A percentile compares a stretch with the other conserved stretches of the same genome.
Evolutionary conservation across 202 grass and related monocot genomes (phyloP).

Genomic region (Schoenoplectus triqueter): DNA sequence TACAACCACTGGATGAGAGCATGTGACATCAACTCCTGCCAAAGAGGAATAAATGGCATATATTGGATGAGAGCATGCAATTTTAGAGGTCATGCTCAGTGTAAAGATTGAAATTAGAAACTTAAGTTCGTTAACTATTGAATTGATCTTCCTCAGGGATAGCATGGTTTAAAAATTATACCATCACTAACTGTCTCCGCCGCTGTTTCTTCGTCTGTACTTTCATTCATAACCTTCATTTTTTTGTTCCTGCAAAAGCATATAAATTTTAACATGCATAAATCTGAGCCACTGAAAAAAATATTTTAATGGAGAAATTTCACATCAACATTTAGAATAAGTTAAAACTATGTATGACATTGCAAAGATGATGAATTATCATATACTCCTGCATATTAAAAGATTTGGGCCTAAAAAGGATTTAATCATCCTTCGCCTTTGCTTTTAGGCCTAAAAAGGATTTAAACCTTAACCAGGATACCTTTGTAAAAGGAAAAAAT

Average conservation of each 20-base stretch:
- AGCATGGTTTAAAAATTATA: not conserved
- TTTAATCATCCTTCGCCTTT: not conserved
- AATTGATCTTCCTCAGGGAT: not conserved
- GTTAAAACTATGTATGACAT: not conserved
- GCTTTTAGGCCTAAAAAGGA: not conserved
- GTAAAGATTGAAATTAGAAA: not conserved
- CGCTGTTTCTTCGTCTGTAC: not conserved
- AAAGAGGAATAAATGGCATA: not conserved
- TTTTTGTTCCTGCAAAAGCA: conserved; percentile 21
- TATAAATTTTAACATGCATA: not conserved
- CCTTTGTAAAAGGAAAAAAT: not conserved
- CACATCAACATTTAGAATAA: not conserved
- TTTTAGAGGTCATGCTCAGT: not conserved
- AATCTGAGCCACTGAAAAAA: not conserved
- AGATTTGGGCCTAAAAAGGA: not conserved
- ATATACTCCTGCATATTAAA: too few relatives aligned
- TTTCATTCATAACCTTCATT: conserved; percentile 21
- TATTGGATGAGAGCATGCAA: not conserved
- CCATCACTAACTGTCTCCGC: not conserved
- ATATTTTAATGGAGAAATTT: not conserved
- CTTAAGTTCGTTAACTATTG: too few relatives aligned
- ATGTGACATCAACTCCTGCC: not conserved
- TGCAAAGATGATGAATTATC: too few relatives aligned
- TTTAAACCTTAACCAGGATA: not conserved
- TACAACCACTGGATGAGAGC: conserved; percentile 18